Evolutionary conservation across 352 stramenopile genomes (phyloP), one percentile per base, ranked within the genome.

Genomic region (Pythium inflatum): DNA sequence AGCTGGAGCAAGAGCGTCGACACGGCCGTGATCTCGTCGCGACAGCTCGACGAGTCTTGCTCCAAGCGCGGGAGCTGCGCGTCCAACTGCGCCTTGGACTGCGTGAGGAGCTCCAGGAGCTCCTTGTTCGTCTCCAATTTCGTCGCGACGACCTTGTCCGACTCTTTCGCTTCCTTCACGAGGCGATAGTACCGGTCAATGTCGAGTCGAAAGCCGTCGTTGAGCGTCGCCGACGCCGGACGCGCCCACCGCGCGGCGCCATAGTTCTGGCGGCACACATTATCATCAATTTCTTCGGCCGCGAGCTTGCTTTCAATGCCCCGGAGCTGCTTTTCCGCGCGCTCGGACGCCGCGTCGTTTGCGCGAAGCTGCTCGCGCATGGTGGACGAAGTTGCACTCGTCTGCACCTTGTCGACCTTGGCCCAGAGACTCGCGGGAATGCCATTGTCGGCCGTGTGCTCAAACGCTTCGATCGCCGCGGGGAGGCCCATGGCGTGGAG

Each of bases 381-480:
- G 28, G 79, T 58, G 5, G 24, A 68, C 38, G 30, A 12, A 70
- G 63, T 60, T 90, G 77, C 18, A 90, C 72, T 40, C 88, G 71
- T 31, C 43, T 91, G 79, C 20, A 90, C 72, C 41, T 89, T 71
- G 54, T 82, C 60, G 54, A 90, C 82, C 30, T 80, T 80, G 46
- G 80, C 71, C 84, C 84, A 92, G 28, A 90, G 78, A 16, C 66
- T 78, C 24, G 18, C 56, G 16, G 84, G 79, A 30, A 92, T 85
- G 43, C 82, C 82, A 28, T 88, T 81, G 66, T 85, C 80, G 28
- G 68, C 80, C 28, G 79, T 87, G 62, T 86, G 81, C 45, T 92
- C 83, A 59, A 90, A 90, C 9, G 87, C 87, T 62, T 94, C 87
- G 49, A 94, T 90, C 5, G 87, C 89, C 13, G 87, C 87, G 28